Base-by-base conservation (phyloP, 129 eudicot species). In the Gnaphalium uliginosum region DNA sequence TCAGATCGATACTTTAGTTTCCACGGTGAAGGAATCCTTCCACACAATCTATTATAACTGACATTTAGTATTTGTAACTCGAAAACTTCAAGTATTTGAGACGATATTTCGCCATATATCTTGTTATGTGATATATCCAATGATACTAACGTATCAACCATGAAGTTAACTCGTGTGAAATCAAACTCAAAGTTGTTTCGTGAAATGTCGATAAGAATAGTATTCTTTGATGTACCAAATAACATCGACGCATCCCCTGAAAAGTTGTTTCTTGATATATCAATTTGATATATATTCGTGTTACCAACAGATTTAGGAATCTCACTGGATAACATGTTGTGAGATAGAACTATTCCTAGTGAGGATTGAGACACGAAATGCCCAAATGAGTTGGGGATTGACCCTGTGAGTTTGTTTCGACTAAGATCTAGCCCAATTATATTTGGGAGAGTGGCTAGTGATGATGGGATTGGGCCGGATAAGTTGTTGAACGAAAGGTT, bases 221-320 rank as follows among this genome's bases (percentile, higher is more conserved):
- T 41, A 8, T 51, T 43, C 14, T 86, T 78, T 5, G 70, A 71
- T 53, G 73, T 65, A 17, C 87, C 86, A n/a, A 88, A 85, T 33
- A 85, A 79, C 83, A 87, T 77, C 3, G 88, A 87, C n/a, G 84
- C 88, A 68, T 87, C 88, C 18, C 86, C 93, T 0, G 74, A 71
- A 1, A 87, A 75, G 71, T 80, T 85, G 81, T 87, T 87, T 66
- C 89, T 80, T 4, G 92, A 87, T 9, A 85, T 24, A 62, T 85
- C 89, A 30, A 87, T 26, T 0, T 21, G 26, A 26, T 77, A 61
- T 26, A 87, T 73, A 5, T 65, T 80, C 67, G 62, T 76, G n/a
- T 65, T 66, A 23, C 76, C 82, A 3, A 88, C n/a, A 22, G 92
- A 85, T n/a, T 27, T 21, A 7, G 92, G 92, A 60, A 88, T 76